Percentiles rank a stretch among this genome's conserved stretches.
Conservation (phyloP, 2,329 filamentous ascomycete species). For the Aspergillus vadensis region DNA sequence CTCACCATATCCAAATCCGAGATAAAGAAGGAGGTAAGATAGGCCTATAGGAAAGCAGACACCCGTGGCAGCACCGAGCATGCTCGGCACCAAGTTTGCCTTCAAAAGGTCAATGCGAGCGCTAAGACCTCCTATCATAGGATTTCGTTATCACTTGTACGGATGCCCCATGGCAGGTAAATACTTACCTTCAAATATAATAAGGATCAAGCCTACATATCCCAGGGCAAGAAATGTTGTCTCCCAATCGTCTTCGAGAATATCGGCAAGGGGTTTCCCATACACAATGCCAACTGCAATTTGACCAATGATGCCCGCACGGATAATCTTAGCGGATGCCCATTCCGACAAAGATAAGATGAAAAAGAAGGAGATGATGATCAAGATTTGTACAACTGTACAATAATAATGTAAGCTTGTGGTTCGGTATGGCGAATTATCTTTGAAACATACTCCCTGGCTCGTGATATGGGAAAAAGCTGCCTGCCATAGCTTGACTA, state of each 20-base stretch:
- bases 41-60: conserved; percentile 51
- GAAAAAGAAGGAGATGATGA: conserved; percentile 48
- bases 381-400: conserved; percentile 45
- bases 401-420: conserved; percentile 5
- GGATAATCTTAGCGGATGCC: conserved; percentile 44
- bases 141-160: no score
- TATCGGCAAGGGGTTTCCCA: conserved; percentile 49
- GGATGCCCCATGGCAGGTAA: conserved; percentile 24
- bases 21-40: conserved; percentile 47
- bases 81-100: conserved; percentile 48
- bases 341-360: conserved; percentile 47
- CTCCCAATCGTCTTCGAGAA: conserved; percentile 48
- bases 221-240: conserved; percentile 51
- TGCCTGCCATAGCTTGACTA: conserved; percentile 8
- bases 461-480: conserved; percentile 46
- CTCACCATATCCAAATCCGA: conserved; percentile 46
- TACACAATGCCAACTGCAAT: conserved; percentile 53
- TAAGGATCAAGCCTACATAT: conserved; percentile 51
- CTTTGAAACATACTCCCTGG: conserved; percentile 35
- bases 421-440: background rate
- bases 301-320: conserved; percentile 51
- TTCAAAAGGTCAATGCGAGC: conserved; percentile 50
- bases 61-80: conserved; percentile 47
- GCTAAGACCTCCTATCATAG: conserved; percentile 31
- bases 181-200: conserved; percentile 49